Percentiles rank a stretch among this genome's conserved stretches.
phyloP scores from a whole-genome alignment of 164 flowering plant genomes.

The Nymphaea colorata region DNA sequence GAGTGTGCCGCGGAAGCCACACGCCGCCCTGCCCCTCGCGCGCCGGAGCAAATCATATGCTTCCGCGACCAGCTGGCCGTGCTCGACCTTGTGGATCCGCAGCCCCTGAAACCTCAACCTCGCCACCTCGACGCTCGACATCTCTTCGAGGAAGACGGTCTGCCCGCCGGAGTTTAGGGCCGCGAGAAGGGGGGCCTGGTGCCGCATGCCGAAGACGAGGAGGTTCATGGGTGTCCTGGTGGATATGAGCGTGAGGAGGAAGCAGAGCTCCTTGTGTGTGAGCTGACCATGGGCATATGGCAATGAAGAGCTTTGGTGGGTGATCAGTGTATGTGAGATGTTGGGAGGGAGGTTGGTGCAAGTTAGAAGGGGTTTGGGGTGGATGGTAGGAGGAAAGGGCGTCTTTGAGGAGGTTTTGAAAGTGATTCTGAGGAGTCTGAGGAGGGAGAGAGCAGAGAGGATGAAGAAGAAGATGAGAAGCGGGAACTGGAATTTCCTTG shows the following conservation, averaged over 20 bases:
- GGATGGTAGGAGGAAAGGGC: slow-evolving; percentile 23
- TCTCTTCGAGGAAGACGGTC: slow-evolving; percentile 63
- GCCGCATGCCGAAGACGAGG: slow-evolving; percentile 59
- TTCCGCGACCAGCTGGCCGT: slow-evolving; percentile 32
- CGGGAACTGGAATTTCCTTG: background rate
- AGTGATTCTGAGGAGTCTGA: slow-evolving; percentile 44
- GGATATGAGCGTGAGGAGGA: slow-evolving; percentile 22
- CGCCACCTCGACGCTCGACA: slow-evolving; percentile 18
- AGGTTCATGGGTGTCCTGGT: slow-evolving; percentile 79
- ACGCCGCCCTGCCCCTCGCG: slow-evolving; percentile 40
- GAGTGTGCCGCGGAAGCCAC: slow-evolving; percentile 21
- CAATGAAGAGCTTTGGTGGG: slow-evolving; percentile 6
- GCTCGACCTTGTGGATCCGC: slow-evolving; percentile 33
- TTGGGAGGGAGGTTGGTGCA: slow-evolving; percentile 1
- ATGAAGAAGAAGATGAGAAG: slow-evolving; percentile 42
- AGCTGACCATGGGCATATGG: slow-evolving; percentile 1
- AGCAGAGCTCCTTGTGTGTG: slow-evolving; percentile 4
- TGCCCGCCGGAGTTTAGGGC: slow-evolving; percentile 49
- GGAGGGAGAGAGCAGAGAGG: slow-evolving; percentile 34
- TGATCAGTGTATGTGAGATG: slow-evolving; percentile 3
- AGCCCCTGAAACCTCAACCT: slow-evolving; percentile 15
- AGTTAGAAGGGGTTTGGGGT: slow-evolving; percentile 8
- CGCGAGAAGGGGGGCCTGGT: slow-evolving; percentile 35
- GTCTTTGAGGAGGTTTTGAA: slow-evolving; percentile 2
- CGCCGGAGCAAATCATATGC: slow-evolving; percentile 61